phyloP scores from a whole-genome alignment of 129 eudicot species.

The Chrysanthemum lavandulifolium region DNA sequence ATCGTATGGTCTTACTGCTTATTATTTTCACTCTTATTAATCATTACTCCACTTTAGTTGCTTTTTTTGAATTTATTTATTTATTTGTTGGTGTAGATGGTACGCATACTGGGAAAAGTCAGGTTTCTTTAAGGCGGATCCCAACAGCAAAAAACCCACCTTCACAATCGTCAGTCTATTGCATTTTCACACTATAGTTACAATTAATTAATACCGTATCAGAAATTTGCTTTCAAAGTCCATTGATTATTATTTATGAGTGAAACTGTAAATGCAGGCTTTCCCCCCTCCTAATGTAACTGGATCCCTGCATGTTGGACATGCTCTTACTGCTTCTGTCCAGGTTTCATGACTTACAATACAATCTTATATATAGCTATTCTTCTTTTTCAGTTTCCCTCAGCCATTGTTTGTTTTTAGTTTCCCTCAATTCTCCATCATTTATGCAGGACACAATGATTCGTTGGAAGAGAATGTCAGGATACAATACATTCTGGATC shows the following conservation, averaged over 20 bases:
- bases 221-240: neutral
- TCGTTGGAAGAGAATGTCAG: slow-evolving; percentile 96
- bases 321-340: slow-evolving; percentile 90
- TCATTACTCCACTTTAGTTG: neutral
- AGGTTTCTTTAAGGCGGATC: slow-evolving; percentile 66
- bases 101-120: slow-evolving; percentile 96
- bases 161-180: too few relatives aligned
- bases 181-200: too few relatives aligned
- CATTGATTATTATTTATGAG: neutral
- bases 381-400: too few relatives aligned
- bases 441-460: neutral
- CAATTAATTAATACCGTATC: too few relatives aligned
- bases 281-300: slow-evolving; percentile 99
- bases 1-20: slow-evolving; percentile 48
- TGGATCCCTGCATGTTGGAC: slow-evolving; percentile 95
- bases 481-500: slow-evolving; percentile 91
- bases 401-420: neutral
- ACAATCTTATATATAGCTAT: too few relatives aligned
- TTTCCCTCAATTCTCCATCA: neutral
- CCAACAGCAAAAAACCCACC: too few relatives aligned
- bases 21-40: too few relatives aligned
- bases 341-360: slow-evolving; percentile 43
- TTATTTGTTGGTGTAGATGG: slow-evolving; percentile 54
- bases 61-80: neutral
- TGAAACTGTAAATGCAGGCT: slow-evolving; percentile 49